These are phyloP conservation scores for Hygrocybe punicea DNA, from an alignment of 768 basidiomycete genomes.

Conservation along the genomic window DNA sequence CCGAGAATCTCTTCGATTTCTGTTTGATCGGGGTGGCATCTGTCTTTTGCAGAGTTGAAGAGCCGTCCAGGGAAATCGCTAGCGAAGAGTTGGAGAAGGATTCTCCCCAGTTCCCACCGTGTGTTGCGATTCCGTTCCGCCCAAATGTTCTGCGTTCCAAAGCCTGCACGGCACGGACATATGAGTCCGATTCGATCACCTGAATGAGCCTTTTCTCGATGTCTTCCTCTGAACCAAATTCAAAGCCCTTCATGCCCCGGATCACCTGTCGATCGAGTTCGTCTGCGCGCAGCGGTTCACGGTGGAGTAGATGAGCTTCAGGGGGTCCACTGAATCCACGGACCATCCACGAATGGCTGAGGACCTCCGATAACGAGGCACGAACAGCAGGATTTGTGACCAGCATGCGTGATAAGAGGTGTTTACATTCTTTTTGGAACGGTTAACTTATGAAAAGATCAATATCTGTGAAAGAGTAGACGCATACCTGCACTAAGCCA, in stretches of 20 bases:
- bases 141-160: slow-evolving; percentile 71
- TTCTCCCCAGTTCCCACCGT: slow-evolving; percentile 49
- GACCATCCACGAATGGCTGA: slow-evolving; percentile 87
- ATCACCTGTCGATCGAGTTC: slow-evolving; percentile 87
- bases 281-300: slow-evolving; percentile 83
- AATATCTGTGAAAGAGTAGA: slow-evolving; percentile 1
- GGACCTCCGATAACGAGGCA: slow-evolving; percentile 79
- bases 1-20: slow-evolving; percentile 86
- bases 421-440: slow-evolving; percentile 79
- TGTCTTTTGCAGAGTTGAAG: slow-evolving; percentile 37
- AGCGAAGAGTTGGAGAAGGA: slow-evolving; percentile 67
- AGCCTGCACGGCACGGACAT: slow-evolving; percentile 63
- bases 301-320: slow-evolving; percentile 79
- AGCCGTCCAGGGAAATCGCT: slow-evolving; percentile 59
- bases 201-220: slow-evolving; percentile 70
- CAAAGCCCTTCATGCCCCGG: slow-evolving; percentile 91
- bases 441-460: too few species aligned
- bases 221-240: slow-evolving; percentile 87
- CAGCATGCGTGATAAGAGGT: slow-evolving; percentile 89
- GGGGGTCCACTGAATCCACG: slow-evolving; percentile 82
- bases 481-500: slow-evolving; percentile 90
- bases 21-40: slow-evolving; percentile 46
- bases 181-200: slow-evolving; percentile 75
- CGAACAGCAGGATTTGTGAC: slow-evolving; percentile 88
- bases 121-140: slow-evolving; percentile 35